A percentile compares a stretch with the other conserved stretches of the same genome.
These are phyloP conservation scores for Globisporangium uncinulatum DNA, from an alignment of 352 stramenopile genomes.

Conservation along the genomic window DNA sequence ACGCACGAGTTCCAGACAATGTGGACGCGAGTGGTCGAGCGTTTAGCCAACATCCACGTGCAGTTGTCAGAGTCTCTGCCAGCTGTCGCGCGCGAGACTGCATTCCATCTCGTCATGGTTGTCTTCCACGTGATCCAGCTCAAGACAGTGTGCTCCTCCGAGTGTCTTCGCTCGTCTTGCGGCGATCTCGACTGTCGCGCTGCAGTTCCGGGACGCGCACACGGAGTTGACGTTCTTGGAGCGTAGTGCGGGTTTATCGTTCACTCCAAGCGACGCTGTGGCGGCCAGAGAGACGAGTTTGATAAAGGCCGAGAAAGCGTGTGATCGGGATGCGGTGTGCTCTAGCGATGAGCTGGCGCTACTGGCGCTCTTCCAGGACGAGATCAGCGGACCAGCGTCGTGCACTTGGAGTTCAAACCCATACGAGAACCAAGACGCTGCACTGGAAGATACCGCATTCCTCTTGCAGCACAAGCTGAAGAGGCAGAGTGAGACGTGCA, in stretches of 20 bases:
- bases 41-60: neutral
- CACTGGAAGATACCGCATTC: neutral
- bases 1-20: neutral
- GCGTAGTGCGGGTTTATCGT: neutral
- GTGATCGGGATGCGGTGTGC: neutral
- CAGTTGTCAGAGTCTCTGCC: neutral
- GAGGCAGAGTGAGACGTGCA: neutral
- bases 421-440: neutral
- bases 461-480: neutral
- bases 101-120: slow-evolving; percentile 7
- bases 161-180: slow-evolving; percentile 2
- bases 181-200: neutral
- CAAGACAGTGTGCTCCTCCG: neutral
- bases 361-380: neutral
- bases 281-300: neutral
- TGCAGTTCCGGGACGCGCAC: neutral
- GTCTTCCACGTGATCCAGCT: neutral
- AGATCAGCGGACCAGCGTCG: neutral
- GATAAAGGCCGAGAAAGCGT: neutral
- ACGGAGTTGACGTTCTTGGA: slow-evolving; percentile 1
- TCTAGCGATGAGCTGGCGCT: neutral
- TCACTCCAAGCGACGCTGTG: neutral
- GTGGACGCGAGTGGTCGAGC: neutral
- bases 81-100: neutral
- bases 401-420: neutral